Conservation (phyloP, 306 rosid species). For the Delonix regia region DNA sequence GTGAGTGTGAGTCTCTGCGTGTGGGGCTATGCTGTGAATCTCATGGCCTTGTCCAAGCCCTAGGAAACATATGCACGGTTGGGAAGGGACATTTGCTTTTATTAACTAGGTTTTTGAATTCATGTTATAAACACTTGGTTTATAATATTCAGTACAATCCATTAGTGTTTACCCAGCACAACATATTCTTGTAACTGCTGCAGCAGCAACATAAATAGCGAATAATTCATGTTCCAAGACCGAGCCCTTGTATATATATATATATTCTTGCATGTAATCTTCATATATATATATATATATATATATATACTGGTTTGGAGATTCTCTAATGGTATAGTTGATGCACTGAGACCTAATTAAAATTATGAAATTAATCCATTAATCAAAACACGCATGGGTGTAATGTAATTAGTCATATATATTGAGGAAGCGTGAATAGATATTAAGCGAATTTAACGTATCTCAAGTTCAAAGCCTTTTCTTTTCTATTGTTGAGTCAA, state of each 20-base stretch:
- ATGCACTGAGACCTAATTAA: not conserved
- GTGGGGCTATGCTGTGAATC: conserved; percentile 38
- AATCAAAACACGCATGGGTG: not conserved
- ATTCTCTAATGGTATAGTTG: conserved; percentile 12
- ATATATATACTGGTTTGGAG: not conserved
- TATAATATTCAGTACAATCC: not conserved
- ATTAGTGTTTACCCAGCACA: not conserved
- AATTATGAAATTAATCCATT: not conserved
- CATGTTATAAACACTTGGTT: not conserved
- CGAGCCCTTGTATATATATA: not conserved
- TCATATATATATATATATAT: not conserved
- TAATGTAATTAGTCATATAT: not conserved
- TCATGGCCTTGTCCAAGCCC: conserved; percentile 40
- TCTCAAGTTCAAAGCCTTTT: not conserved
- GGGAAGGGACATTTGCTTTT: conserved; percentile 49
- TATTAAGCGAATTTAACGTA: not conserved
- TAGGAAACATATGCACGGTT: conserved; percentile 55
- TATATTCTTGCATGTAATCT: conserved; percentile 18
- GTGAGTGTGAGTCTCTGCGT: conserved; percentile 46
- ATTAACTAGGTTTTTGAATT: conserved; percentile 10
- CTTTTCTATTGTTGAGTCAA: not conserved
- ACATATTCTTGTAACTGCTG: not conserved
- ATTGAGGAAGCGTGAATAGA: not conserved
- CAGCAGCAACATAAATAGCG: not conserved
- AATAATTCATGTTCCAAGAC: not conserved